Evolutionary conservation across 257 asterid genomes (phyloP).

Genomic region (Gardenia jasminoides): DNA sequence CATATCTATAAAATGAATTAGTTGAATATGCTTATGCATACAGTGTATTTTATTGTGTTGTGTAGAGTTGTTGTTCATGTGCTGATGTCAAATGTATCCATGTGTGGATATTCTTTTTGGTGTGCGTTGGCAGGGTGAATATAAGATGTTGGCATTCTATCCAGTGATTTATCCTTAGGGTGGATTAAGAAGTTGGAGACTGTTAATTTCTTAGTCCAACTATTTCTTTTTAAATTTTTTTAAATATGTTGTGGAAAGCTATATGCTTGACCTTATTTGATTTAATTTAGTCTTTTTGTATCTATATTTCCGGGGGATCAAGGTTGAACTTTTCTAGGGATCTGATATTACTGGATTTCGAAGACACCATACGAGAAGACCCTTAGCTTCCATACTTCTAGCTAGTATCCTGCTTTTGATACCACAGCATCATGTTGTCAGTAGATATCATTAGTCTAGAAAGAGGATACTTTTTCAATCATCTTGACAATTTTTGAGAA

Average conservation of each 20-base stretch:
- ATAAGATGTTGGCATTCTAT: background rate
- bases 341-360: too few relatives aligned
- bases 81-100: background rate
- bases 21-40: too few relatives aligned
- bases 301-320: background rate
- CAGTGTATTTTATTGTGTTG: background rate
- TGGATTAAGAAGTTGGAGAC: background rate
- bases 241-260: background rate
- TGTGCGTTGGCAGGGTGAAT: background rate
- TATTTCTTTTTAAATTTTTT: background rate
- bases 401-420: background rate
- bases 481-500: too few relatives aligned
- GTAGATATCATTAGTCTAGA: background rate
- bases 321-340: background rate
- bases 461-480: background rate
- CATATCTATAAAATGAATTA: too few relatives aligned
- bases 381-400: too few relatives aligned
- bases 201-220: too few relatives aligned
- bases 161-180: too few relatives aligned
- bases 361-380: background rate
- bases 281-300: background rate
- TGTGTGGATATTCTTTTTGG: background rate
- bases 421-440: background rate
- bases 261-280: background rate
- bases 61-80: background rate